These are phyloP conservation scores for Cucurbita ficifolia DNA, from an alignment of 306 rosid genomes.

Conservation along the genomic window DNA sequence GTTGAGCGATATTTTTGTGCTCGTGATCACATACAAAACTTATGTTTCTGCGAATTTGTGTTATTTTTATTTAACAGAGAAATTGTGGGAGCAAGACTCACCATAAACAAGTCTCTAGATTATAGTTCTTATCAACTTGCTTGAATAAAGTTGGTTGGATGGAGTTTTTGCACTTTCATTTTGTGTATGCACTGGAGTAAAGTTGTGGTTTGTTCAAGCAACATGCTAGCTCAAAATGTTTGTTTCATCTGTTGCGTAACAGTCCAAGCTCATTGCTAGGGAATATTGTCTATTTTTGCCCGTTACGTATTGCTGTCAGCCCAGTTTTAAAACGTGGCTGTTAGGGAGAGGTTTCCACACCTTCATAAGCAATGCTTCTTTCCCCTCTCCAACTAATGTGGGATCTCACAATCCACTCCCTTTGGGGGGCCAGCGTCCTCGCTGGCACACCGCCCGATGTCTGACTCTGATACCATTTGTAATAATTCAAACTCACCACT, in stretches of 20 bases:
- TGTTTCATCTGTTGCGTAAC: not conserved
- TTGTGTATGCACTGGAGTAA: not conserved
- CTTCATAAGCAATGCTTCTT: no score
- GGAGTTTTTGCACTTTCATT: not conserved
- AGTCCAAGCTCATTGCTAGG: no score
- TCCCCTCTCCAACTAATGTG: no score
- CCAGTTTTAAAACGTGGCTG: no score
- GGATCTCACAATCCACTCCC: no score
- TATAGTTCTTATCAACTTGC: not conserved
- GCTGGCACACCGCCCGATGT: no score
- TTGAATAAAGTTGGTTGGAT: not conserved
- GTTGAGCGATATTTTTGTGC: not conserved
- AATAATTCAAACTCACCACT: no score
- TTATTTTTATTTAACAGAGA: not conserved
- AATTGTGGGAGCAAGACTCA: not conserved
- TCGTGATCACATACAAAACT: not conserved
- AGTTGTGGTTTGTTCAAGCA: not conserved
- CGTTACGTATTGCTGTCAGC: no score
- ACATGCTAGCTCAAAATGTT: not conserved
- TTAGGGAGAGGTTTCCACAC: no score
- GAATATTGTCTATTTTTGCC: no score
- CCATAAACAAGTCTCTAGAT: not conserved
- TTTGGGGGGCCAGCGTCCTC: no score
- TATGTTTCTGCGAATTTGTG: not conserved
- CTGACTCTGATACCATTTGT: no score